These are phyloP conservation scores for Selaginella moellendorffii DNA, from an alignment of 75 land plant species.

Conservation along the genomic window DNA sequence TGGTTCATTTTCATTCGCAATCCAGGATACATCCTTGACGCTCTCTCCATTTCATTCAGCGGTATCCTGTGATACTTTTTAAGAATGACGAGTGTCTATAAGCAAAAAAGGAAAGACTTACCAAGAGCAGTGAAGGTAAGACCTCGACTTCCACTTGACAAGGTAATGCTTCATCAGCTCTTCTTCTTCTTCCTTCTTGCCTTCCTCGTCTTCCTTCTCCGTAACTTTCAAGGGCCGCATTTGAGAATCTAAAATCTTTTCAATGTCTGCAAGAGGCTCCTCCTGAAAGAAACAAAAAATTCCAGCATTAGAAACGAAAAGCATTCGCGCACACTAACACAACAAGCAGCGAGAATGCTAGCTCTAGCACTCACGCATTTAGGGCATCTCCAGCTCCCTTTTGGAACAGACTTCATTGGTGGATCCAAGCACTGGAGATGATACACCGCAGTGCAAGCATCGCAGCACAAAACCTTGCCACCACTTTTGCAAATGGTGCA, in stretches of 20 bases:
- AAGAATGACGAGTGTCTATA: no score
- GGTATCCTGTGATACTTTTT: conserved; percentile 45
- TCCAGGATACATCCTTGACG: conserved; percentile 55
- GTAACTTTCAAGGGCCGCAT: conserved; percentile 38
- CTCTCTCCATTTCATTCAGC: conserved; percentile 52
- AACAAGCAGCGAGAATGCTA: no score
- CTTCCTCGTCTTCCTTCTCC: conserved; percentile 26
- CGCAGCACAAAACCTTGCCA: conserved; percentile 46
- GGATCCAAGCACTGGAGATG: conserved; percentile 68
- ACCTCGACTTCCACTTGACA: conserved; percentile 89
- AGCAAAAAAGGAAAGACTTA: conserved; percentile 15
- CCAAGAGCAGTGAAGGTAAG: conserved; percentile 96
- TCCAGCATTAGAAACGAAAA: no score
- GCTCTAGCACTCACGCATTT: conserved; percentile 91
- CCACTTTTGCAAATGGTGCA: conserved; percentile 58
- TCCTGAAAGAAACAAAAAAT: conserved; percentile 47
- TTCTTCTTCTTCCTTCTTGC: conserved; percentile 24
- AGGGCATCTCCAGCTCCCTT: conserved; percentile 77
- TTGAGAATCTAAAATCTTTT: conserved; percentile 82
- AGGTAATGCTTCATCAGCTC: conserved; percentile 57
- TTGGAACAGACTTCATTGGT: conserved; percentile 36
- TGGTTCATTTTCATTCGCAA: conserved; percentile 60
- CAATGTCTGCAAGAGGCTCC: conserved; percentile 71
- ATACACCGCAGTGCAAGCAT: conserved; percentile 65
- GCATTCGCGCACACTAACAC: no score